Percentiles rank a stretch among this genome's conserved stretches.
These are phyloP conservation scores for Penicillium cataractarum DNA, from an alignment of 495 filamentous ascomycete genomes.

Conservation along the genomic window DNA sequence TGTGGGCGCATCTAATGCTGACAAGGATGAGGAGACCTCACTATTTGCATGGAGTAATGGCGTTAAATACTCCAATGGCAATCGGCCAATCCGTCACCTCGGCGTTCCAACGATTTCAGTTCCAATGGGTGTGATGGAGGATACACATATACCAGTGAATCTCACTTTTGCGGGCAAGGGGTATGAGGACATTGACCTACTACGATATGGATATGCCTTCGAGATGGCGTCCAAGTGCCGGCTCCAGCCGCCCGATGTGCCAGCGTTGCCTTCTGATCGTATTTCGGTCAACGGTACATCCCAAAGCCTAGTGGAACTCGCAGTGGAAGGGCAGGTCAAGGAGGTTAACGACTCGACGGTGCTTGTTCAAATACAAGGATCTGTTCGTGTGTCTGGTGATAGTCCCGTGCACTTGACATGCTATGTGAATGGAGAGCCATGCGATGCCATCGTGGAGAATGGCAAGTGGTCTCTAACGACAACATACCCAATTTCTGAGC, in stretches of 20 bases:
- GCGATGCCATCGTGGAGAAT: conserved; percentile 18
- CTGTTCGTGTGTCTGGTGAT: conserved; percentile 2
- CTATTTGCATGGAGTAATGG: conserved; percentile 40
- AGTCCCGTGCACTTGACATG: background rate
- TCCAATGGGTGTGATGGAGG: conserved; percentile 44
- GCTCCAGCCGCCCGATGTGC: conserved; percentile 25
- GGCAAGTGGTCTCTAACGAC: conserved; percentile 23
- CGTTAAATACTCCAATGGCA: conserved; percentile 43
- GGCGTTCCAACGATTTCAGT: conserved; percentile 42
- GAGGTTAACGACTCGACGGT: conserved; percentile 25
- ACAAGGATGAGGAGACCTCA: conserved; percentile 30
- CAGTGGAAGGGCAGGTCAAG: conserved; percentile 28
- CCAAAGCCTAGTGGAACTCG: conserved; percentile 12
- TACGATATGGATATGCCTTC: conserved; percentile 39
- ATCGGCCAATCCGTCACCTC: conserved; percentile 39
- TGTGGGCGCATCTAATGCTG: conserved; percentile 35
- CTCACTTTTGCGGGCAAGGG: conserved; percentile 42
- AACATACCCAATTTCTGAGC: conserved; percentile 31
- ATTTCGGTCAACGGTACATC: conserved; percentile 1
- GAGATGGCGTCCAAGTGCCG: conserved; percentile 34
- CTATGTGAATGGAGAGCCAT: conserved; percentile 36
- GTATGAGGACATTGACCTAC: conserved; percentile 35
- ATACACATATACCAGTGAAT: conserved; percentile 40
- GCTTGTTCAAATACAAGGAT: conserved; percentile 25
- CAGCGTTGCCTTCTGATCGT: conserved; percentile 33